Evolutionary conservation across 1,284 basidiomycete species (phyloP).

Genomic region (Sanghuangporus weigelae): DNA sequence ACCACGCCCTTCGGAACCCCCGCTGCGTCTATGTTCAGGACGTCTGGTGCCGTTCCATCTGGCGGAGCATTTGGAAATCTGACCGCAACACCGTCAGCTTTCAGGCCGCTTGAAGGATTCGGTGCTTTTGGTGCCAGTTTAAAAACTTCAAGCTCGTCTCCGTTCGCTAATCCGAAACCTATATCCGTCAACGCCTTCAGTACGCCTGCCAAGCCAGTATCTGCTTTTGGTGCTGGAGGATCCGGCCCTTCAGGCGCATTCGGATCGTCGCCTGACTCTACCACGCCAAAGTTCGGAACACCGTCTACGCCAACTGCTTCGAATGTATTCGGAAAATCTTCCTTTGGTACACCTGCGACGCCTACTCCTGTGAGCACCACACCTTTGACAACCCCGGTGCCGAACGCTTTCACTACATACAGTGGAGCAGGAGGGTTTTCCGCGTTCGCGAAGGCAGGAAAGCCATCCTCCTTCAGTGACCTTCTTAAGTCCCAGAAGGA

Average conservation of each 20-base stretch:
- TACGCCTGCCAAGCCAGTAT: constrained; percentile 23
- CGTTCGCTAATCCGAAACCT: constrained; percentile 46
- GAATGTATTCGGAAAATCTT: constrained; percentile 27
- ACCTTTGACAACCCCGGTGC: constrained; percentile 30
- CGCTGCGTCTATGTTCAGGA: constrained; percentile 3
- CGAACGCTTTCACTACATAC: constrained; percentile 33
- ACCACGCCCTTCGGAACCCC: constrained; percentile 12
- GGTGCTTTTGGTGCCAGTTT: constrained; percentile 34
- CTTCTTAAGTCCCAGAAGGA: constrained; percentile 29
- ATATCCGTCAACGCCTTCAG: constrained; percentile 34
- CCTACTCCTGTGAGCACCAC: constrained; percentile 20
- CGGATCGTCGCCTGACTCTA: constrained; percentile 19
- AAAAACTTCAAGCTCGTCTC: constrained; percentile 35
- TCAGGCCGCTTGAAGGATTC: constrained; percentile 37
- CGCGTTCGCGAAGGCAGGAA: constrained; percentile 26
- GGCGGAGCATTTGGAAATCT: constrained; percentile 34
- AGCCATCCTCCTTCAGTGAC: constrained; percentile 35
- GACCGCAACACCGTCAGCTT: constrained; percentile 30
- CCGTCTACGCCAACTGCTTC: constrained; percentile 18
- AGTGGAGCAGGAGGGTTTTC: constrained; percentile 37
- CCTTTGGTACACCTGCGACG: constrained; percentile 25
- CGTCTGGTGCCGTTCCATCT: neutral
- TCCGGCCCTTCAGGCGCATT: constrained; percentile 10
- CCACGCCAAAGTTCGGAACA: constrained; percentile 21
- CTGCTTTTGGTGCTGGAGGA: constrained; percentile 19